Evolutionary conservation across 2,329 filamentous ascomycete genomes (phyloP), one percentile per base, ranked within the genome.

Genomic region (Myotisia sp.): DNA sequence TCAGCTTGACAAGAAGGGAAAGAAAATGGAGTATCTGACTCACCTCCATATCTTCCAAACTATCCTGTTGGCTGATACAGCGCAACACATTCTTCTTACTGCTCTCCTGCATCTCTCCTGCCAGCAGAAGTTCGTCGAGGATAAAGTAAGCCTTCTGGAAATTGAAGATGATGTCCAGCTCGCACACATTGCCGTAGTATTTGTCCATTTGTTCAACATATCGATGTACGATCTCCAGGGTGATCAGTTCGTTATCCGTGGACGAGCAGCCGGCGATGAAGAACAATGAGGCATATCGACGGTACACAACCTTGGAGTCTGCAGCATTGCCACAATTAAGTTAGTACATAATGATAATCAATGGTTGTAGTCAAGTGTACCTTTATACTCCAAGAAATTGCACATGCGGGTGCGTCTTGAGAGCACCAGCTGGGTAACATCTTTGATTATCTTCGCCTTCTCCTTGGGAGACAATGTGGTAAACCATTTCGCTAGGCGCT

Each of bases 141-240:
- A 98, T 98, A 62, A 95, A 98, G 62, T 98, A 98, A 40, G 90
- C 90, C 62, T 98, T 98, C 49, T 93, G 92, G 60, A 98, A 98
- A 58, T 93, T 95, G 73, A 98, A 98, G 59, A 98, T 98, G 62
- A 95, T 94, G 59, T 95, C 86, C 44, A 98, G 74, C 65, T 98
- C 90, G 76, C 90, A 98, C 40, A 98, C 90, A 59, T 98, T 98
- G 60, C 90, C 90, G 60, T 95, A 98, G 67, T 98, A 98, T 61
- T 98, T 98, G 70, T 98, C 90, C 90, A 98, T 98, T 64, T 98
- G 90, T 62, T 98, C 90, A 54, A 98, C 90, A 58, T 98, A 98
- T 62, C 90, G 84, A 61, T 98, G 90, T 51, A 98, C 92, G 55
- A 98, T 85, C 61, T 98, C 90, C 55, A 98, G 83, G 16, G 84